Conservation (phyloP, 805 yeast genomes). For the Citeromyces nyonsensis region DNA sequence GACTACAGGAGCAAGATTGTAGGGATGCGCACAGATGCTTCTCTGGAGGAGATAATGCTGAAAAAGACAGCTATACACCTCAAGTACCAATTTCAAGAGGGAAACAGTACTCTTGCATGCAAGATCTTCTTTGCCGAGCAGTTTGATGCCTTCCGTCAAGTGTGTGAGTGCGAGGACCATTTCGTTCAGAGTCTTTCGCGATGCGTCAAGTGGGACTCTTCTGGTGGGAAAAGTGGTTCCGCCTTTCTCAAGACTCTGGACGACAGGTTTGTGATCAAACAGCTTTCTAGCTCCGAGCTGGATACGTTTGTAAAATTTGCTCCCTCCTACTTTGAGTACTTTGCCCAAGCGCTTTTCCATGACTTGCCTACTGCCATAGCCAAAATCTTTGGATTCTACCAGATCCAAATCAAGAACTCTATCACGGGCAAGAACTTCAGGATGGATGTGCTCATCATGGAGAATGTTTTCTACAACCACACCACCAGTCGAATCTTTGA, state of each 20-base stretch:
- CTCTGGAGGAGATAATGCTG: constrained; percentile 54
- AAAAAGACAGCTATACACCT: constrained; percentile 81
- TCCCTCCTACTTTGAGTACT: constrained; percentile 90
- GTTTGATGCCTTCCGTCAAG: constrained; percentile 81
- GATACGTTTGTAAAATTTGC: constrained; percentile 94
- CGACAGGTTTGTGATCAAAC: constrained; percentile 79
- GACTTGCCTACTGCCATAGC: constrained; percentile 91
- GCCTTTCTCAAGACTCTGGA: constrained; percentile 86
- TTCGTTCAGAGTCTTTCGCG: constrained; percentile 84
- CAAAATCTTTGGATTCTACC: constrained; percentile 91
- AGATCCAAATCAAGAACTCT: constrained; percentile 74
- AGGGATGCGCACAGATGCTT: not conserved
- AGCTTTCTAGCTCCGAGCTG: constrained; percentile 72
- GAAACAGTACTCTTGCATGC: constrained; percentile 70
- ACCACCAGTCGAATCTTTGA: constrained; percentile 82
- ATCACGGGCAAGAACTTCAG: constrained; percentile 62
- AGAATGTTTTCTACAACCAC: constrained; percentile 76
- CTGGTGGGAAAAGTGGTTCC: constrained; percentile 95
- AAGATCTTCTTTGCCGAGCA: constrained; percentile 93
- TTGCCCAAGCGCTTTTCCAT: constrained; percentile 89
- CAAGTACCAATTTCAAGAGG: constrained; percentile 84
- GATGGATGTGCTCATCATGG: constrained; percentile 91
- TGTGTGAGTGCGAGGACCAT: constrained; percentile 62
- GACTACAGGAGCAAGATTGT: constrained; percentile 41
- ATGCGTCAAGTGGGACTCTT: constrained; percentile 90